Conservation (phyloP, 108 stramenopile species). For the Skeletonema marinoi region DNA sequence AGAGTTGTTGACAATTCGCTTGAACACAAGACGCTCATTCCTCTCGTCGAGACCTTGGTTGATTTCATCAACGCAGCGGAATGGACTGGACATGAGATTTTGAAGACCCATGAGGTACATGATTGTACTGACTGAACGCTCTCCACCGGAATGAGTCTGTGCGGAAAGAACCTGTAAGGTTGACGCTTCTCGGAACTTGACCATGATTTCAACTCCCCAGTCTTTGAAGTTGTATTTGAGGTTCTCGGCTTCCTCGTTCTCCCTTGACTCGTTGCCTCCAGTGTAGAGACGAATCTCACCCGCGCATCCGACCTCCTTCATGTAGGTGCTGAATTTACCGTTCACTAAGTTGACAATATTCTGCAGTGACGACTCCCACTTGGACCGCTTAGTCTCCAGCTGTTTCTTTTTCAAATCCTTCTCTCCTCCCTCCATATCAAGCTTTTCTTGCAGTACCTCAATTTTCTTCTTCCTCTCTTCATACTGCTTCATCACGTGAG, state of each 20-base stretch:
- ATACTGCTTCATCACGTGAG: constrained; percentile 63
- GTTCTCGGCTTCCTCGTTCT: constrained; percentile 29
- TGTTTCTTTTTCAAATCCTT: constrained; percentile 49
- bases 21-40: constrained; percentile 95
- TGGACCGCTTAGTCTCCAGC: constrained; percentile 48
- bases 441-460: constrained; percentile 50
- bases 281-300: constrained; percentile 62
- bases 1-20: constrained; percentile 91
- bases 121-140: constrained; percentile 94
- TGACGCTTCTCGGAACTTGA: constrained; percentile 82
- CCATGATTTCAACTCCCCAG: constrained; percentile 91
- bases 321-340: constrained; percentile 69
- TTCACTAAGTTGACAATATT: constrained; percentile 60
- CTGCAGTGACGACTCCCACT: constrained; percentile 62
- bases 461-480: constrained; percentile 65
- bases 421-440: constrained; percentile 51
- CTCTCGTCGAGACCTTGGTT: constrained; percentile 98
- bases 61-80: constrained; percentile 98
- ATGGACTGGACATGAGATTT: constrained; percentile 89
- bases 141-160: constrained; percentile 94
- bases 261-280: constrained; percentile 48
- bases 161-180: constrained; percentile 78
- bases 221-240: constrained; percentile 58
- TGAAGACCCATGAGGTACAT: constrained; percentile 99
- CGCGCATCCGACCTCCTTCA: constrained; percentile 85